Evolutionary conservation across 768 basidiomycete species (phyloP).

Genomic region (Podaxis sp.): DNA sequence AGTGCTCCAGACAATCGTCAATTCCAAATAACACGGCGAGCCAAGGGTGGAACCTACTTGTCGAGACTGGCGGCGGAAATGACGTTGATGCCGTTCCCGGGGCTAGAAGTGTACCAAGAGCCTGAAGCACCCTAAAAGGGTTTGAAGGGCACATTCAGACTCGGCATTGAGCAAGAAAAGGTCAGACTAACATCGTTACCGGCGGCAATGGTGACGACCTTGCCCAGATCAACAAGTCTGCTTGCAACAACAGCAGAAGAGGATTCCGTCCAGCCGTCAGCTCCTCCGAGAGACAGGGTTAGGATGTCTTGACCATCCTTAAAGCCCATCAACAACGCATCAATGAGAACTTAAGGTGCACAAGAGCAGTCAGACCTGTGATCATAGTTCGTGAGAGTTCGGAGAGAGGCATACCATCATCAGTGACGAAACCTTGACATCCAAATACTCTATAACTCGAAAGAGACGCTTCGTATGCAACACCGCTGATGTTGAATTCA

Average conservation of each 20-base stretch:
- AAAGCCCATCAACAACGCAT: slow-evolving; percentile 50
- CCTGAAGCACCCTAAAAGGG: slow-evolving; percentile 47
- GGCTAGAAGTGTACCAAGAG: slow-evolving; percentile 57
- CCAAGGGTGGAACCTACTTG: slow-evolving; percentile 34
- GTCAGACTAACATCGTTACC: slow-evolving; percentile 44
- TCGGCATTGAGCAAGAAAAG: not conserved
- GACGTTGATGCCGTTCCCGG: slow-evolving; percentile 55
- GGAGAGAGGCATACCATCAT: slow-evolving; percentile 43
- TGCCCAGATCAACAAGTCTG: slow-evolving; percentile 55
- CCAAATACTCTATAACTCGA: slow-evolving; percentile 61
- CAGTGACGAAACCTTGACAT: slow-evolving; percentile 49
- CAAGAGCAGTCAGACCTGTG: not conserved
- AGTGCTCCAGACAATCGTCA: slow-evolving; percentile 32
- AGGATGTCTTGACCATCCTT: slow-evolving; percentile 61
- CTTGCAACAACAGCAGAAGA: slow-evolving; percentile 55
- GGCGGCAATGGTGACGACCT: slow-evolving; percentile 62
- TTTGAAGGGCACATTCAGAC: not conserved
- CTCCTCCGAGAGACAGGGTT: slow-evolving; percentile 63
- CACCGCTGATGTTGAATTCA: slow-evolving; percentile 65
- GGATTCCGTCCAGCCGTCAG: slow-evolving; percentile 64
- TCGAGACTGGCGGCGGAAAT: slow-evolving; percentile 57
- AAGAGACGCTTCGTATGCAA: slow-evolving; percentile 60
- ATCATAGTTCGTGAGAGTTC: not conserved
- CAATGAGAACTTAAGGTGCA: slow-evolving; percentile 33
- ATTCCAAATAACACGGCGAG: not conserved